A percentile compares a stretch with the other conserved stretches of the same genome.
Conservation (phyloP, 305 asterid genomes). For the Fraxinus paxiana region DNA sequence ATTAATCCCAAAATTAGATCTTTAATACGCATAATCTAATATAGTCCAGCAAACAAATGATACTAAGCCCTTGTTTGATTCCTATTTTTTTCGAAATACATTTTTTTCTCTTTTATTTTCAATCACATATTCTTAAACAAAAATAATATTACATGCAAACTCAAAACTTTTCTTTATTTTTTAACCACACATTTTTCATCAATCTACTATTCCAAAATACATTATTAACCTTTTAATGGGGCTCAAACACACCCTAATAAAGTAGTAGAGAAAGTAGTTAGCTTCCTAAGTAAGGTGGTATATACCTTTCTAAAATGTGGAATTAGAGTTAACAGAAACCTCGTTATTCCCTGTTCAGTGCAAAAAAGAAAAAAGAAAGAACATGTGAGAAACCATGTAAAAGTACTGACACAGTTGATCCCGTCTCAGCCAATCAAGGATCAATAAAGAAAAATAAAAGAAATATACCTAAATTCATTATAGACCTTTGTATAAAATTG, state of each 20-base stretch:
- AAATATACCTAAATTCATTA: not conserved
- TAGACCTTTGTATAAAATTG: not conserved
- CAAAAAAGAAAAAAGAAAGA: not conserved
- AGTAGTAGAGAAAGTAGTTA: not conserved
- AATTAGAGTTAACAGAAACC: constrained; percentile 66
- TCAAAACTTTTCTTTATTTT: too few relatives aligned
- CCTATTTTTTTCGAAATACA: too few relatives aligned
- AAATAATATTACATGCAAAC: too few relatives aligned
- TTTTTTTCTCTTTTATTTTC: too few relatives aligned
- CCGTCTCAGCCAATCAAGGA: not conserved
- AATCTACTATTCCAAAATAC: too few relatives aligned
- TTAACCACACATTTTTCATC: too few relatives aligned
- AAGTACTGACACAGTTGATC: not conserved
- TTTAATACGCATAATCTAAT: not conserved
- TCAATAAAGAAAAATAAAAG: not conserved
- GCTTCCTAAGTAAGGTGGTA: constrained; percentile 2
- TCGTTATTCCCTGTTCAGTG: constrained; percentile 71
- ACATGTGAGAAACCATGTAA: not conserved
- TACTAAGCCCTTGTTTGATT: not conserved
- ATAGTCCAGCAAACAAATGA: not conserved
- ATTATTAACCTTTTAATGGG: too few relatives aligned
- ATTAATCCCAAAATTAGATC: not conserved
- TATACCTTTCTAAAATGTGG: constrained; percentile 91
- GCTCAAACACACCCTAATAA: not conserved
- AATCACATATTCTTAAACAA: too few relatives aligned